Conservation (phyloP, 164 flowering plant species). For the Cinnamomum micranthum region DNA sequence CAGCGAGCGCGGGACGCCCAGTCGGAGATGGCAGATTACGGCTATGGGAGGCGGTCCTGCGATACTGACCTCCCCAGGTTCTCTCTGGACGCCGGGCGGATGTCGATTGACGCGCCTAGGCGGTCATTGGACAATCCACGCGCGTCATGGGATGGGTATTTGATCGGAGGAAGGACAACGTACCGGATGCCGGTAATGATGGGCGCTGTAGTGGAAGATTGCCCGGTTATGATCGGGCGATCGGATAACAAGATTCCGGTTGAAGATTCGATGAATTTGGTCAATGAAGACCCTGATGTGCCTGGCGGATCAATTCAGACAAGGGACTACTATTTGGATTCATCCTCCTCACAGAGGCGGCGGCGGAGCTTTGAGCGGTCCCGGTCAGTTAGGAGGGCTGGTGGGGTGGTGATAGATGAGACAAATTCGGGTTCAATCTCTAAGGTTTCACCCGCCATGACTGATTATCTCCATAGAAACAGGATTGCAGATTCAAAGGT, state of each 20-base stretch:
- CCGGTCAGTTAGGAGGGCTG: constrained; percentile 60
- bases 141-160: constrained; percentile 93
- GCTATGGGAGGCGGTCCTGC: constrained; percentile 70
- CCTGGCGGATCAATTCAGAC: constrained; percentile 94
- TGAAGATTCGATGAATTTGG: constrained; percentile 46
- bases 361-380: constrained; percentile 83
- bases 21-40: constrained; percentile 85
- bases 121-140: constrained; percentile 80
- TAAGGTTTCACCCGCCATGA: constrained; percentile 35
- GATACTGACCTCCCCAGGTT: constrained; percentile 51
- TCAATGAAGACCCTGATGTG: constrained; percentile 38
- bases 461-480: constrained; percentile 29
- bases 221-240: constrained; percentile 40
- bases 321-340: constrained; percentile 79
- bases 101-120: constrained; percentile 62
- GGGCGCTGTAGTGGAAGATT: constrained; percentile 66
- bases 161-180: constrained; percentile 32
- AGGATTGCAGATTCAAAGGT: constrained; percentile 41
- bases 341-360: constrained; percentile 54
- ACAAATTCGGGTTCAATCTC: constrained; percentile 14
- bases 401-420: constrained; percentile 36
- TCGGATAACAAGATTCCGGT: constrained; percentile 66
- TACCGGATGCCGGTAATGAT: constrained; percentile 67
- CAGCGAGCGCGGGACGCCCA: constrained; percentile 52
- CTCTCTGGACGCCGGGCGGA: constrained; percentile 46